These are phyloP conservation scores for Boletus rufocinnamomeus DNA, from an alignment of 768 basidiomycete species.

Conservation along the genomic window DNA sequence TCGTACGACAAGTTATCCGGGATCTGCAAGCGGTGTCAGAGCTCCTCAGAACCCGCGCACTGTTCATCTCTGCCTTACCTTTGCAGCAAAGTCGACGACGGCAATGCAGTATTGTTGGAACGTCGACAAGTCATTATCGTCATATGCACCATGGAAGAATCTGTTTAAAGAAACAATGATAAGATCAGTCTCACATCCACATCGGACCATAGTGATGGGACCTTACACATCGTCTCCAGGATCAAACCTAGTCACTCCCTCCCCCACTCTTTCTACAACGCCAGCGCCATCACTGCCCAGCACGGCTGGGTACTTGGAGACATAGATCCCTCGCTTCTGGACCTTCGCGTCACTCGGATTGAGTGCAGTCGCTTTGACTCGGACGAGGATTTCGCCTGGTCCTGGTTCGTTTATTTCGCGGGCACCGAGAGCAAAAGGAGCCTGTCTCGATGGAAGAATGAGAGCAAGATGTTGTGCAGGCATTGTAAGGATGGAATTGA, in stretches of 20 bases:
- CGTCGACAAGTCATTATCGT: conserved; percentile 38
- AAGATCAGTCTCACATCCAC: conserved; percentile 26
- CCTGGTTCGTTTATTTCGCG: conserved; percentile 45
- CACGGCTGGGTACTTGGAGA: conserved; percentile 46
- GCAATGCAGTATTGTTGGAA: conserved; percentile 50
- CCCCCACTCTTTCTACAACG: conserved; percentile 51
- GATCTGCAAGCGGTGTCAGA: conserved; percentile 38
- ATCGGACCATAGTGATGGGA: conserved; percentile 9
- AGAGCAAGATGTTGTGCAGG: conserved; percentile 32
- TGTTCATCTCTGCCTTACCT: conserved; percentile 30
- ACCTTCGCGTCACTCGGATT: conserved; percentile 60
- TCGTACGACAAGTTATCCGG: conserved; percentile 50
- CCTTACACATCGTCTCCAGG: conserved; percentile 56
- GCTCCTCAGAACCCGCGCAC: neutral
- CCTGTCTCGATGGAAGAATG: conserved; percentile 35
- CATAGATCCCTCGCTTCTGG: conserved; percentile 40
- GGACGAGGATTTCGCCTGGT: conserved; percentile 50
- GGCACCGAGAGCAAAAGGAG: conserved; percentile 37
- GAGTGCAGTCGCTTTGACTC: conserved; percentile 47
- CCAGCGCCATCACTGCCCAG: conserved; percentile 55
- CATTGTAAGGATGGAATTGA: conserved; percentile 21
- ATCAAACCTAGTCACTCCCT: conserved; percentile 50
- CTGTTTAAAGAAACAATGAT: conserved; percentile 29
- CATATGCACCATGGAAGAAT: conserved; percentile 42
- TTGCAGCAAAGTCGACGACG: conserved; percentile 42